These are phyloP conservation scores for Cymodocea nodosa DNA, from an alignment of 116 monocot genomes.

Conservation along the genomic window DNA sequence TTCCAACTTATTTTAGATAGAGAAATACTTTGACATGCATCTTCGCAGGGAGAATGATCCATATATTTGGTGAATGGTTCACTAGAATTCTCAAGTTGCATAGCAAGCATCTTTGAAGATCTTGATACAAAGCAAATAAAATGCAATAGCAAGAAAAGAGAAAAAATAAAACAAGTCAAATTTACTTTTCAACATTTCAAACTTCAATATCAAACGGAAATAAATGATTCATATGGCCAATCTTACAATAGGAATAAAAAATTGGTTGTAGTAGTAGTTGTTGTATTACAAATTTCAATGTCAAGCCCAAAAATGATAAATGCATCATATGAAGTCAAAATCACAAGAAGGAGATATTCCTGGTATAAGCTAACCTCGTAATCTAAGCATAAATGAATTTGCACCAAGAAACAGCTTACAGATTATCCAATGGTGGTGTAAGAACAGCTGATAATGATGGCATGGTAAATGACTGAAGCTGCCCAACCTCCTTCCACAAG, in stretches of 20 bases:
- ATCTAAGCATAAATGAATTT: background rate
- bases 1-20: conserved; percentile 25
- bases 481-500: conserved; percentile 44
- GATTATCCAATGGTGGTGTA: conserved; percentile 60
- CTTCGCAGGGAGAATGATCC: conserved; percentile 11
- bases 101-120: conserved; percentile 43
- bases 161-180: background rate
- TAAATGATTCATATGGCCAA: no score
- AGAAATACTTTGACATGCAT: conserved; percentile 13
- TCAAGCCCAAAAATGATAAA: background rate
- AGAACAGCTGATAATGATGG: conserved; percentile 56
- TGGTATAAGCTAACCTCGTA: background rate
- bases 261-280: no score
- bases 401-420: conserved; percentile 24
- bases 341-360: background rate
- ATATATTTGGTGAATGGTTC: conserved; percentile 14
- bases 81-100: conserved; percentile 23
- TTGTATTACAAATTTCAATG: no score
- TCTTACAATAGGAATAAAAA: no score
- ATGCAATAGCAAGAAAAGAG: background rate
- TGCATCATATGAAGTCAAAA: background rate
- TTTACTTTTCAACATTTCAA: background rate
- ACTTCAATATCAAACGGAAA: background rate
- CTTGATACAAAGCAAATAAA: conserved; percentile 16
- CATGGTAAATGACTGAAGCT: conserved; percentile 27